phyloP scores from a whole-genome alignment of 148 eudicot species.

The Fagopyrum esculentum region DNA sequence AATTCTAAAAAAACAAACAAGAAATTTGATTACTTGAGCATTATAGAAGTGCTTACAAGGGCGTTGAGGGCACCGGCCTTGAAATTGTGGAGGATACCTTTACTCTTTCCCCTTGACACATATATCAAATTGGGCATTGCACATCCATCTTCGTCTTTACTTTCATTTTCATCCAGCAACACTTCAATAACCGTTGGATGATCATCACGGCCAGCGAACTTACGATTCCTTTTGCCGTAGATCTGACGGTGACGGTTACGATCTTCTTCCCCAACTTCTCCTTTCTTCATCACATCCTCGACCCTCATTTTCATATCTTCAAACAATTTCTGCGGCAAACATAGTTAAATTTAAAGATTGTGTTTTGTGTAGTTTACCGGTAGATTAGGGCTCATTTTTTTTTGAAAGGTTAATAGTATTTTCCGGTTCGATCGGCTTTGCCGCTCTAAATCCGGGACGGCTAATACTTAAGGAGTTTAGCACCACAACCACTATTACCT shows the following conservation, averaged over 20 bases:
- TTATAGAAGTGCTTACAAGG: conserved; percentile 28
- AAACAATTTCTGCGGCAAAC: conserved; percentile 36
- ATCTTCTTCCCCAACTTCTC: conserved; percentile 32
- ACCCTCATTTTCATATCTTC: conserved; percentile 53
- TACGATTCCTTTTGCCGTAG: conserved; percentile 41
- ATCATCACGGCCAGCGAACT: conserved; percentile 36
- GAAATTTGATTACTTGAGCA: too few species aligned
- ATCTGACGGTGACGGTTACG: not conserved
- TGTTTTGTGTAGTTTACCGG: not conserved
- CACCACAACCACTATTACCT: conserved; percentile 30
- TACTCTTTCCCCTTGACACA: conserved; percentile 60
- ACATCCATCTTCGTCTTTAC: conserved; percentile 32
- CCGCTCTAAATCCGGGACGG: too few species aligned
- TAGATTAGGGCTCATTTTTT: too few species aligned
- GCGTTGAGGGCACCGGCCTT: conserved; percentile 90
- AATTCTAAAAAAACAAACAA: too few species aligned
- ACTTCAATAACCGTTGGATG: conserved; percentile 76
- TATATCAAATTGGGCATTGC: conserved; percentile 68
- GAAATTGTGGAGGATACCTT: conserved; percentile 43
- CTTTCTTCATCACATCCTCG: conserved; percentile 41
- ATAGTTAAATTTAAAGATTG: too few species aligned
- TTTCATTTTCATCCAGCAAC: conserved; percentile 28
- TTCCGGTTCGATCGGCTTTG: too few species aligned
- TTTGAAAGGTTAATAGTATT: too few species aligned
- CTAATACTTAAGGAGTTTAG: too few species aligned